phyloP scores from a whole-genome alignment of 2,329 filamentous ascomycete species.

The Colletotrichum sp. region DNA sequence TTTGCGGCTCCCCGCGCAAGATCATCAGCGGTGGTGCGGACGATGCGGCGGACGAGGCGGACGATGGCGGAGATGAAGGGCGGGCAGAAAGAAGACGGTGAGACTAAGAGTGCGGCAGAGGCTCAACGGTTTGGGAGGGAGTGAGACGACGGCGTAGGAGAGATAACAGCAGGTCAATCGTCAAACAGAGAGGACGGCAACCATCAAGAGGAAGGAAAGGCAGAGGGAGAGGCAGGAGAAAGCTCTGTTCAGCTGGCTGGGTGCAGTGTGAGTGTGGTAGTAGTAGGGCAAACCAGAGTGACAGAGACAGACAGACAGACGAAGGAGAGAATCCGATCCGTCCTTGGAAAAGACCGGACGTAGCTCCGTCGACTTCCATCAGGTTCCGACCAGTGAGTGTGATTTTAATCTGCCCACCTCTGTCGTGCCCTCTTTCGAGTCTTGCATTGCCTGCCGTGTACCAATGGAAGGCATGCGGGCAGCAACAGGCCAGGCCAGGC shows the following conservation, averaged over 20 bases:
- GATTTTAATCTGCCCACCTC: not conserved
- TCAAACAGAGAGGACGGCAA: not conserved
- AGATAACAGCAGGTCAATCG: not conserved
- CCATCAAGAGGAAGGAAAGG: not conserved
- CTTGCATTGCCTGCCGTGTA: not conserved
- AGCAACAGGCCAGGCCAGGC: not conserved
- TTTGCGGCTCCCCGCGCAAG: not conserved
- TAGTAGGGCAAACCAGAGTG: not conserved
- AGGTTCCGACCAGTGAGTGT: slow-evolving; percentile 3
- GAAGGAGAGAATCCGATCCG: not conserved
- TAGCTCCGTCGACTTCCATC: slow-evolving; percentile 8
- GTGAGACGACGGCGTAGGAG: not conserved
- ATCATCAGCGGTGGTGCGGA: not conserved
- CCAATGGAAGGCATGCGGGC: not conserved
- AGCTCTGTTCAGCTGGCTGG: not conserved
- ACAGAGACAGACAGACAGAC: not conserved
- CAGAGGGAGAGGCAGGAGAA: not conserved
- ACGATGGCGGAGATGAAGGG: not conserved
- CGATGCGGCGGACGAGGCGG: not conserved
- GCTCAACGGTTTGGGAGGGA: not conserved
- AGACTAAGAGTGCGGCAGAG: not conserved
- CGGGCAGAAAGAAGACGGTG: not conserved
- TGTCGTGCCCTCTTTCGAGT: not conserved
- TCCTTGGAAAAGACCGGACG: not conserved
- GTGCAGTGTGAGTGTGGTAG: not conserved